Evolutionary conservation across 345 rosid species (phyloP).

Genomic region (Populus nigra): DNA sequence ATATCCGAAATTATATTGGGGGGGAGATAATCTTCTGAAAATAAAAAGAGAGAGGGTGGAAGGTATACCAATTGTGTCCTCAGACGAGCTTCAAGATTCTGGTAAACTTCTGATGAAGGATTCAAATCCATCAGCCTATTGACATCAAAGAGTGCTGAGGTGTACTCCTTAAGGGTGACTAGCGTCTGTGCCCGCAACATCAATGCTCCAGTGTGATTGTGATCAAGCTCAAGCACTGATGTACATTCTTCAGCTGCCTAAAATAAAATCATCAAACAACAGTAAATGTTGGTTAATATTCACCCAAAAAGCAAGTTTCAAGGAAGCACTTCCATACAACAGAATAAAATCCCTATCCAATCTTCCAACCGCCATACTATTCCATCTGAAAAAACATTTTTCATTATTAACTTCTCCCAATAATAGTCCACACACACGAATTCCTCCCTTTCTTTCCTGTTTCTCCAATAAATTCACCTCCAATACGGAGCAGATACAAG

Average conservation of each 20-base stretch:
- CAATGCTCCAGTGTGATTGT: conserved; percentile 80
- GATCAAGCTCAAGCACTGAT: conserved; percentile 89
- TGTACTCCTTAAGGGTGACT: conserved; percentile 79
- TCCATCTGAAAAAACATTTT: no score
- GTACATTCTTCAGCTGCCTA: conserved; percentile 95
- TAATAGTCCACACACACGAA: no score
- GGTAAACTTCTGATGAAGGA: conserved; percentile 81
- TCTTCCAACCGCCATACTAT: no score
- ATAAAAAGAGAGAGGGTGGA: conserved; percentile 1
- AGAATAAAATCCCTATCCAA: no score
- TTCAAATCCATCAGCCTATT: conserved; percentile 75
- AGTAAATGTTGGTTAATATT: no score
- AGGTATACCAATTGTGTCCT: conserved; percentile 77
- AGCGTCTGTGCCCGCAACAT: conserved; percentile 92
- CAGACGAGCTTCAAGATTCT: conserved; percentile 73
- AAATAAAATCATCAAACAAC: no score
- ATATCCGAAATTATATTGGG: neutral
- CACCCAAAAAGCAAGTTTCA: no score
- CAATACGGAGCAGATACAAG: no score
- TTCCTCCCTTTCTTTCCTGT: no score
- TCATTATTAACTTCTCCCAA: no score
- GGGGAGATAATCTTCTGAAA: neutral
- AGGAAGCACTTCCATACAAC: no score
- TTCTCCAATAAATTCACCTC: no score
- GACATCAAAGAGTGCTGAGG: conserved; percentile 87